A percentile compares a stretch with the other conserved stretches of the same genome.
phyloP scores from a whole-genome alignment of 1,139 yeast species.

The Sugiyamaella xylanicola region DNA sequence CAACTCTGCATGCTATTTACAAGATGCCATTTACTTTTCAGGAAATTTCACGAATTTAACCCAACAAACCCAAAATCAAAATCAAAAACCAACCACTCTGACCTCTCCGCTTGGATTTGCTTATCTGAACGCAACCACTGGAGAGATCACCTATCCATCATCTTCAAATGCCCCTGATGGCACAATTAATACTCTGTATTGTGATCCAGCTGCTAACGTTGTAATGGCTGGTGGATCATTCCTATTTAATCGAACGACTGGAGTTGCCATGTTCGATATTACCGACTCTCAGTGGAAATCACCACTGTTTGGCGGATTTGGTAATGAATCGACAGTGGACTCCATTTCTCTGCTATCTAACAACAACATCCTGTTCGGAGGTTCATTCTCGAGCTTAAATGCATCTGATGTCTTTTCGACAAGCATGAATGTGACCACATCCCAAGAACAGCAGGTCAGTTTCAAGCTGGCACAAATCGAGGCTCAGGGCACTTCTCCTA shows the following conservation, averaged over 20 bases:
- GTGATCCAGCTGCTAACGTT: constrained; percentile 50
- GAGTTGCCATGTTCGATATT: constrained; percentile 69
- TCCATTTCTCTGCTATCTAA: constrained; percentile 58
- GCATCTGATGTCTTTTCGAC: constrained; percentile 32
- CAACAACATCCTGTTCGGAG: constrained; percentile 72
- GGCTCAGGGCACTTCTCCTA: constrained; percentile 52
- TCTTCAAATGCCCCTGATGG: constrained; percentile 49
- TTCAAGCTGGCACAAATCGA: constrained; percentile 62
- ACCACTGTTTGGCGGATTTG: constrained; percentile 77
- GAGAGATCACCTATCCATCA: constrained; percentile 40
- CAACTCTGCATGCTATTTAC: constrained; percentile 42
- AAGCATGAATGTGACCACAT: constrained; percentile 16
- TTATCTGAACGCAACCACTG: constrained; percentile 53
- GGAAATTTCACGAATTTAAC: constrained; percentile 44
- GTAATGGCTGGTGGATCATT: constrained; percentile 85
- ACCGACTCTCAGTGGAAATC: constrained; percentile 47
- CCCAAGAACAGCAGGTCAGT: constrained; percentile 62
- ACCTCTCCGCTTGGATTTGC: constrained; percentile 54
- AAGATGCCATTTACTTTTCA: constrained; percentile 51
- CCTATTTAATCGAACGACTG: constrained; percentile 55
- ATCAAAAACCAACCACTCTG: constrained; percentile 41
- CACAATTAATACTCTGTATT: constrained; percentile 53
- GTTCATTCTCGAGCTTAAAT: constrained; percentile 62
- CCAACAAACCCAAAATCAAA: not conserved
- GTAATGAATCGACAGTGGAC: constrained; percentile 55